Conservation (phyloP, 306 rosid species). For the Citrullus amarus region DNA sequence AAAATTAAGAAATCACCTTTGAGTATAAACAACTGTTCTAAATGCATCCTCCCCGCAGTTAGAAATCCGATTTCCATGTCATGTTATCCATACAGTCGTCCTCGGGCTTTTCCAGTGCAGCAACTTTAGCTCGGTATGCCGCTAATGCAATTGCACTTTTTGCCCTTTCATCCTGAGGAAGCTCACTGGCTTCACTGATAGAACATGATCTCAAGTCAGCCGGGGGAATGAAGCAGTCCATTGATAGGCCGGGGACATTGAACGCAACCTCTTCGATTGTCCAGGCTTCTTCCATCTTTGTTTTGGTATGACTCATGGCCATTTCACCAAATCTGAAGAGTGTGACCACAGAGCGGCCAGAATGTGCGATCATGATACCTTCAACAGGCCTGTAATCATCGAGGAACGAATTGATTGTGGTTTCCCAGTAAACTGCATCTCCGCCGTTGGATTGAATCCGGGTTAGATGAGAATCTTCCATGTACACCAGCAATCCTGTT, state of each 20-base stretch:
- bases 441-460: constrained; percentile 87
- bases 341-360: constrained; percentile 87
- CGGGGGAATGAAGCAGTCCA: constrained; percentile 97
- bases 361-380: constrained; percentile 97
- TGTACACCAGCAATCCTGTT: constrained; percentile 87
- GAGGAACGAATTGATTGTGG: constrained; percentile 89
- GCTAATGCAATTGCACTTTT: constrained; percentile 37
- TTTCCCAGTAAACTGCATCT: constrained; percentile 95
- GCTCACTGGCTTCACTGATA: constrained; percentile 64
- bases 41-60: constrained; percentile 25
- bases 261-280: constrained; percentile 96
- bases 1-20: constrained; percentile 48
- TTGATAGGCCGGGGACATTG: constrained; percentile 76
- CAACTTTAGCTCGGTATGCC: constrained; percentile 61
- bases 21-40: constrained; percentile 76
- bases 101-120: constrained; percentile 60
- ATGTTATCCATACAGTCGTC: constrained; percentile 39
- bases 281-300: constrained; percentile 99
- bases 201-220: constrained; percentile 70
- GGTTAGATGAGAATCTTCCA: constrained; percentile 95
- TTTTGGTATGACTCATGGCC: constrained; percentile 98
- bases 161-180: constrained; percentile 65
- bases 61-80: constrained; percentile 79
- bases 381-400: constrained; percentile 88
- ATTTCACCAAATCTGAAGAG: constrained; percentile 94